Evolutionary conservation across 1,284 basidiomycete genomes (phyloP).

Genomic region (Austroboletus novae-zelandiae): DNA sequence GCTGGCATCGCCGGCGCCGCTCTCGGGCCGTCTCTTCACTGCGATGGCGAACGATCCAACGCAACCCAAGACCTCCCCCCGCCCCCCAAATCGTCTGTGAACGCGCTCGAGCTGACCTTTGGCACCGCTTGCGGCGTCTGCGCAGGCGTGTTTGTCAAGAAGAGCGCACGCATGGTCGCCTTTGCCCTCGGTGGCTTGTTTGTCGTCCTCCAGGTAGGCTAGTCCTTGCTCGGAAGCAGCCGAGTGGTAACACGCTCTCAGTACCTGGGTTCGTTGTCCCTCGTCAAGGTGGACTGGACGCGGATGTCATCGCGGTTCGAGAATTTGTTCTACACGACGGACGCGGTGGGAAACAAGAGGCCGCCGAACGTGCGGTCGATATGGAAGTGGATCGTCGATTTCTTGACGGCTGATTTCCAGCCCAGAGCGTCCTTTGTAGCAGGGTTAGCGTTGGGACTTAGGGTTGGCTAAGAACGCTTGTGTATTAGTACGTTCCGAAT

Average conservation of each 20-base stretch:
- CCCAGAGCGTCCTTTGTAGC: constrained; percentile 75
- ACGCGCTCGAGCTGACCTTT: constrained; percentile 82
- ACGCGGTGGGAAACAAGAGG: constrained; percentile 48
- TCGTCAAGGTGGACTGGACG: constrained; percentile 82
- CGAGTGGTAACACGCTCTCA: constrained; percentile 30
- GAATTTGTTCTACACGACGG: constrained; percentile 64
- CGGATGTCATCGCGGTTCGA: constrained; percentile 65
- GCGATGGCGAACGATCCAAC: constrained; percentile 35
- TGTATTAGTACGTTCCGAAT: constrained; percentile 14
- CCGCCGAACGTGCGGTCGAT: constrained; percentile 65
- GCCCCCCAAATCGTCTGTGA: constrained; percentile 68
- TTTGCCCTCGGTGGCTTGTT: constrained; percentile 86
- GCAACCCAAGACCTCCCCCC: constrained; percentile 34
- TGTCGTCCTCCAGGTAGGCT: constrained; percentile 78
- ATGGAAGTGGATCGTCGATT: constrained; percentile 76
- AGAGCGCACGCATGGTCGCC: constrained; percentile 82
- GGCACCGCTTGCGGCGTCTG: constrained; percentile 87
- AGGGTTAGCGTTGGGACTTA: constrained; percentile 66
- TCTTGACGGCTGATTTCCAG: constrained; percentile 92
- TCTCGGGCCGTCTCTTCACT: constrained; percentile 35
- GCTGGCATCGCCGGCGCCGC: constrained; percentile 36
- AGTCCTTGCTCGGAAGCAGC: neutral
- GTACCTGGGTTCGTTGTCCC: constrained; percentile 72
- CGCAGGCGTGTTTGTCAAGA: constrained; percentile 92
- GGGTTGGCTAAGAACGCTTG: constrained; percentile 49